phyloP scores from a whole-genome alignment of 2,329 filamentous ascomycete genomes.

The Diplodia seriata region DNA sequence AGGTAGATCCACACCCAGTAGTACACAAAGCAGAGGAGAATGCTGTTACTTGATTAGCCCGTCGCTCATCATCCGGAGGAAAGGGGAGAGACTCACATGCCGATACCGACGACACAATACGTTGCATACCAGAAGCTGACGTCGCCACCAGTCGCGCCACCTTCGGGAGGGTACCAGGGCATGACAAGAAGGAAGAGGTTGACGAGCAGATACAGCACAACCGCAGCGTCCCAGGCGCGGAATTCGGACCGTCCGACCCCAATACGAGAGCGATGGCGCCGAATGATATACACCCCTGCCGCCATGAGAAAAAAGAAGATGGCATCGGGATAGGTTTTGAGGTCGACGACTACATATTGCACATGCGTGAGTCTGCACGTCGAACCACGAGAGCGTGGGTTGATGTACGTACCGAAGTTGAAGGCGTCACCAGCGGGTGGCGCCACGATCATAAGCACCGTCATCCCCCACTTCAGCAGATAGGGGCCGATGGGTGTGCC shows the following conservation, averaged over 20 bases:
- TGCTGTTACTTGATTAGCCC: neutral
- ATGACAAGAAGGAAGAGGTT: conserved; percentile 64
- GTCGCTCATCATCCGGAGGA: too few species aligned
- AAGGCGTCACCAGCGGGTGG: conserved; percentile 72
- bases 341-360: conserved; percentile 64
- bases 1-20: conserved; percentile 44
- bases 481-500: conserved; percentile 71
- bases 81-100: conserved; percentile 42
- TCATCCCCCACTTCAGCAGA: conserved; percentile 72
- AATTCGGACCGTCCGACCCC: conserved; percentile 67
- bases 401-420: conserved; percentile 58
- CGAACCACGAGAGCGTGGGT: neutral
- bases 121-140: conserved; percentile 58
- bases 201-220: conserved; percentile 62
- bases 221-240: conserved; percentile 67
- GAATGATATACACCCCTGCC: conserved; percentile 66
- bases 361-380: conserved; percentile 37
- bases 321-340: conserved; percentile 69
- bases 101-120: conserved; percentile 60
- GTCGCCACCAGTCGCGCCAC: conserved; percentile 33
- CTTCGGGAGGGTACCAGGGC: conserved; percentile 59
- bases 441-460: conserved; percentile 68
- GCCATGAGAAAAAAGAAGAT: conserved; percentile 67
- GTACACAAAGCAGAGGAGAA: conserved; percentile 42
- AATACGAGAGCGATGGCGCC: conserved; percentile 59